These are phyloP conservation scores for Salvia rosmarinus DNA, from an alignment of 257 asterid species.

Conservation along the genomic window DNA sequence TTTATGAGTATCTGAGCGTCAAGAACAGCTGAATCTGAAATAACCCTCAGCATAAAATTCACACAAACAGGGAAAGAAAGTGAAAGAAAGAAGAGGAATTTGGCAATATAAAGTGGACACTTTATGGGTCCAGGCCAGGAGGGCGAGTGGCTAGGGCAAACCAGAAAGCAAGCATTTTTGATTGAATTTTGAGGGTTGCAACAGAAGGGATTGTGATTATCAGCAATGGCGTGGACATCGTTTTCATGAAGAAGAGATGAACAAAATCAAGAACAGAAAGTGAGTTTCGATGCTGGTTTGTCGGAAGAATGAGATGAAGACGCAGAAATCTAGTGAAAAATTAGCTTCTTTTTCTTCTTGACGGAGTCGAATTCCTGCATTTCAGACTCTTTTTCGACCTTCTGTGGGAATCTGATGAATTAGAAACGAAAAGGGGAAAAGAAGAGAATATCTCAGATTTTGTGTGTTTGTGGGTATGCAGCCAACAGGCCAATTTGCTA, in stretches of 20 bases:
- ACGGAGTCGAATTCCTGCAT: conserved; percentile 62
- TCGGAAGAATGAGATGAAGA: conserved; percentile 16
- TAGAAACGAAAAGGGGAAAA: not conserved
- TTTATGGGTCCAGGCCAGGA: conserved; percentile 88
- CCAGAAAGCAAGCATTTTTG: conserved; percentile 73
- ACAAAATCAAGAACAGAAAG: conserved; percentile 17
- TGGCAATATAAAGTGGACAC: not conserved
- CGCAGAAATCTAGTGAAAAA: conserved; percentile 33
- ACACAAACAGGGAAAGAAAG: not conserved
- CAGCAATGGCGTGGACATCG: conserved; percentile 42
- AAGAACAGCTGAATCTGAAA: conserved; percentile 17
- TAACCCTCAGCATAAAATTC: conserved; percentile 4
- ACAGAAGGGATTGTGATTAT: conserved; percentile 40
- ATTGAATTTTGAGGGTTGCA: conserved; percentile 46
- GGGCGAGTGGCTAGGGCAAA: conserved; percentile 91
- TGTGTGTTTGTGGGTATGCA: not conserved
- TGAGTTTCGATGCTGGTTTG: conserved; percentile 18
- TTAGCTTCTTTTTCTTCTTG: conserved; percentile 52
- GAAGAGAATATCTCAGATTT: not conserved
- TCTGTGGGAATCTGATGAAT: conserved; percentile 39
- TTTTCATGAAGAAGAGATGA: conserved; percentile 27
- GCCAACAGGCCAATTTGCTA: not conserved
- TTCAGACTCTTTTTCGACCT: conserved; percentile 41
- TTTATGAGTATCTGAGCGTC: not conserved
- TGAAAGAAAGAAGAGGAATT: not conserved